Conservation (phyloP, 139 green algal genomes). For the Nannochloris sp. region DNA sequence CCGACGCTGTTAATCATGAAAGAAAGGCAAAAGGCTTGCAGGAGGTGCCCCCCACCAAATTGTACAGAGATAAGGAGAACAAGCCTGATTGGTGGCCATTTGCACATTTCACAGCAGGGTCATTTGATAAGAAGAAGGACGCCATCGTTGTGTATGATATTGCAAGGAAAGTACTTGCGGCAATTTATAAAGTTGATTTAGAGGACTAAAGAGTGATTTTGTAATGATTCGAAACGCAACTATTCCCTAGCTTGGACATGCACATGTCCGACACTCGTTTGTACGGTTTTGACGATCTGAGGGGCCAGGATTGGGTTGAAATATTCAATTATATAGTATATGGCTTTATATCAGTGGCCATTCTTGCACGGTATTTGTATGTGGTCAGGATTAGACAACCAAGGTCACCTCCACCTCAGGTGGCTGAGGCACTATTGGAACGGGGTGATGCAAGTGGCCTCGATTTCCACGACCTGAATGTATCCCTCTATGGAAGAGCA, state of each 20-base stretch:
- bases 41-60: background rate
- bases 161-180: slow-evolving; percentile 9
- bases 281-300: background rate
- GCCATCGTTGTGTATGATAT: slow-evolving; percentile 7
- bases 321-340: background rate
- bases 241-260: too few species aligned
- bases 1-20: slow-evolving; percentile 5
- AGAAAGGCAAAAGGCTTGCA: slow-evolving; percentile 4
- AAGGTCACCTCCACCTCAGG: background rate
- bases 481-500: too few species aligned
- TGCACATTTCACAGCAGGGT: background rate
- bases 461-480: too few species aligned
- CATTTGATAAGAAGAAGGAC: slow-evolving; percentile 10
- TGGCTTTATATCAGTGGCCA: background rate
- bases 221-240: too few species aligned
- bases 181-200: slow-evolving; percentile 17
- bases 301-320: background rate
- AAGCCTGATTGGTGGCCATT: slow-evolving; percentile 16
- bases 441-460: too few species aligned
- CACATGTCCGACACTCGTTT: background rate
- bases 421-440: too few species aligned
- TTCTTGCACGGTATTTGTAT: background rate
- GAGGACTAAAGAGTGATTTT: background rate
- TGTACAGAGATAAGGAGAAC: slow-evolving; percentile 8
- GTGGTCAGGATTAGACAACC: background rate